Percentiles rank a stretch among this genome's conserved stretches.
Evolutionary conservation across 2,329 filamentous ascomycete genomes (phyloP).

Genomic region (Pezicula neosporulosa): DNA sequence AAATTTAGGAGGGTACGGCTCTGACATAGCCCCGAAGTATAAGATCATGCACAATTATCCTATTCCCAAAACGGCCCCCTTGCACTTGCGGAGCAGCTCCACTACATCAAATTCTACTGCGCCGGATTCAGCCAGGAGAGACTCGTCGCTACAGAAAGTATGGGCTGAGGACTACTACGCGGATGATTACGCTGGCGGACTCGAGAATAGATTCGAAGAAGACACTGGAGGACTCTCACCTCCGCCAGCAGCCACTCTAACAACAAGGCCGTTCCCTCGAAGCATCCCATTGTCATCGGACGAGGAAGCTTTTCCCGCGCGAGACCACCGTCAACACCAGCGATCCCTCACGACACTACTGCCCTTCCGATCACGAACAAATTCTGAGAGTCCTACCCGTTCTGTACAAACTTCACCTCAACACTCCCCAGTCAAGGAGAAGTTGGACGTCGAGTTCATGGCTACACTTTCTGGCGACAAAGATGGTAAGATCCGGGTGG

Average conservation of each 20-base stretch:
- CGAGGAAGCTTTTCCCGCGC: constrained; percentile 11
- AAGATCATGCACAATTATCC: constrained; percentile 1
- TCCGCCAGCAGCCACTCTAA: constrained; percentile 7
- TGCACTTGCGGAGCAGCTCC: background rate
- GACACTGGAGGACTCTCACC: constrained; percentile 6
- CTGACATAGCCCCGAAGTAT: background rate
- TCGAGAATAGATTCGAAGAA: constrained; percentile 6
- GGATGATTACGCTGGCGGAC: constrained; percentile 11
- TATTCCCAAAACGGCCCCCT: background rate
- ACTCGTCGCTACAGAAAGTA: constrained; percentile 21
- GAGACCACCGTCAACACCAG: constrained; percentile 15
- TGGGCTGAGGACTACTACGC: constrained; percentile 23
- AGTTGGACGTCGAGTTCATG: constrained; percentile 18
- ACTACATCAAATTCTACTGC: background rate
- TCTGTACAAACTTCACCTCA: background rate
- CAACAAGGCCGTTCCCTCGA: constrained; percentile 1
- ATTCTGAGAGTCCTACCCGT: constrained; percentile 11
- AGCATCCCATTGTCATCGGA: constrained; percentile 9
- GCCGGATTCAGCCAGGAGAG: constrained; percentile 7
- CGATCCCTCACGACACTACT: constrained; percentile 20
- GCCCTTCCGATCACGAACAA: constrained; percentile 16
- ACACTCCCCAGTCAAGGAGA: constrained; percentile 10
- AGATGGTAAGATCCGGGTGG: constrained; percentile 17
- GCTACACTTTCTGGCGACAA: constrained; percentile 24
- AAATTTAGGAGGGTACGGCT: background rate